Evolutionary conservation across 1,284 basidiomycete species (phyloP).

Genomic region (Cutaneotrichosporon arboriforme): DNA sequence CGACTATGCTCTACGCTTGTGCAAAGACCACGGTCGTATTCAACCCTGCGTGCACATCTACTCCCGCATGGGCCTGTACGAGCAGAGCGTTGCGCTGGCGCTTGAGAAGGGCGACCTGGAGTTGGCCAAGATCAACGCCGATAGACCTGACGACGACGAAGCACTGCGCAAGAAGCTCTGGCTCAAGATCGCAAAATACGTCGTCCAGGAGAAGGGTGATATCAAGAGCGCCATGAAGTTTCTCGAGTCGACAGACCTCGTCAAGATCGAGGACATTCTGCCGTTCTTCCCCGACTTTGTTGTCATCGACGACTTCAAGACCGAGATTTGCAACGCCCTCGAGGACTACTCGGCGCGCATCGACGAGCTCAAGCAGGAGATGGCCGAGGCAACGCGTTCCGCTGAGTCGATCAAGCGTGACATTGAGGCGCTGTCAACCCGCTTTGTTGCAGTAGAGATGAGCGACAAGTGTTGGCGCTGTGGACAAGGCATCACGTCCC

Average conservation of each 20-base stretch:
- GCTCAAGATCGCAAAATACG: conserved; percentile 95
- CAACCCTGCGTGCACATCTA: conserved; percentile 96
- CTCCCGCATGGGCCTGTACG: conserved; percentile 94
- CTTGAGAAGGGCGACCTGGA: conserved; percentile 89
- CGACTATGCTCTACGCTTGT: conserved; percentile 90
- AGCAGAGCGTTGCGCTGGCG: conserved; percentile 92
- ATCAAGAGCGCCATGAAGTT: conserved; percentile 98
- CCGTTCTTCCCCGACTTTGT: conserved; percentile 99
- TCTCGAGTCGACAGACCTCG: conserved; percentile 83
- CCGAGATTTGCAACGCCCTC: conserved; percentile 92
- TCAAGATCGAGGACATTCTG: conserved; percentile 97
- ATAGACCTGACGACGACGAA: conserved; percentile 85
- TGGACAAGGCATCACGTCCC: conserved; percentile 64
- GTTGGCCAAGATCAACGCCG: conserved; percentile 85
- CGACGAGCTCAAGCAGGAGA: conserved; percentile 82
- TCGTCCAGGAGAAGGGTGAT: conserved; percentile 94
- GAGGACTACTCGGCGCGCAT: conserved; percentile 93
- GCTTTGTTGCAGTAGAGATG: conserved; percentile 90
- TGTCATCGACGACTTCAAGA: conserved; percentile 98
- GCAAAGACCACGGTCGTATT: conserved; percentile 71
- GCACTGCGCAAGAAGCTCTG: conserved; percentile 87
- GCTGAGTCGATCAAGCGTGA: conserved; percentile 92
- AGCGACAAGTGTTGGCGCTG: conserved; percentile 83
- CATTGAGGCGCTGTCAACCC: conserved; percentile 73
- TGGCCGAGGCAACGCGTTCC: conserved; percentile 89